A percentile compares a stretch with the other conserved stretches of the same genome.
phyloP scores from a whole-genome alignment of 495 filamentous ascomycete species.

The Talaromyces ruber region DNA sequence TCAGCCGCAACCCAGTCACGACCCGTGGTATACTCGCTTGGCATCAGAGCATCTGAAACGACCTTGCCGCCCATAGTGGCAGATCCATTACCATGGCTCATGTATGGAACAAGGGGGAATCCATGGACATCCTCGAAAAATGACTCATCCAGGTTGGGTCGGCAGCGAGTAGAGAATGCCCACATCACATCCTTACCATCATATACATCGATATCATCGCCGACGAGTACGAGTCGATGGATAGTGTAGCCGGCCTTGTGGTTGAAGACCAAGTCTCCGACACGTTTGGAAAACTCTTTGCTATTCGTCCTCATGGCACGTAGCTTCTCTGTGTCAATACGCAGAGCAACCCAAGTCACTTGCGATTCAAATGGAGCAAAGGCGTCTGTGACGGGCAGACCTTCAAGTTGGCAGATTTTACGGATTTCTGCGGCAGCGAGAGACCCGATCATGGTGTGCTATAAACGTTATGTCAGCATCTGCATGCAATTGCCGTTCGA shows the following conservation, averaged over 20 bases:
- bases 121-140: constrained; percentile 18
- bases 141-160: constrained; percentile 17
- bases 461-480: not conserved
- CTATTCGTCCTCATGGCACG: constrained; percentile 12
- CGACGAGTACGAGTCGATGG: constrained; percentile 17
- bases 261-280: constrained; percentile 18
- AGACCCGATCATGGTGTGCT: constrained; percentile 16
- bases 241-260: constrained; percentile 19
- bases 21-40: constrained; percentile 11
- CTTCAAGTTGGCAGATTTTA: constrained; percentile 18
- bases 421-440: constrained; percentile 20
- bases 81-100: constrained; percentile 9
- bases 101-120: constrained; percentile 23
- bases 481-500: too few relatives aligned
- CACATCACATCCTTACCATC: constrained; percentile 20
- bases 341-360: constrained; percentile 18
- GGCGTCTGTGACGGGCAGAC: constrained; percentile 16
- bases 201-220: constrained; percentile 21
- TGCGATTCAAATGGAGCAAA: constrained; percentile 21
- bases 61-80: constrained; percentile 10
- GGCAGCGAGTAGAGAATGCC: constrained; percentile 23
- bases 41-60: constrained; percentile 12
- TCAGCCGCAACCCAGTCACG: constrained; percentile 11
- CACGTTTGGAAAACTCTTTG: constrained; percentile 11
- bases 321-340: constrained; percentile 15